Conservation (phyloP, 345 rosid genomes). For the Populus simonii region DNA sequence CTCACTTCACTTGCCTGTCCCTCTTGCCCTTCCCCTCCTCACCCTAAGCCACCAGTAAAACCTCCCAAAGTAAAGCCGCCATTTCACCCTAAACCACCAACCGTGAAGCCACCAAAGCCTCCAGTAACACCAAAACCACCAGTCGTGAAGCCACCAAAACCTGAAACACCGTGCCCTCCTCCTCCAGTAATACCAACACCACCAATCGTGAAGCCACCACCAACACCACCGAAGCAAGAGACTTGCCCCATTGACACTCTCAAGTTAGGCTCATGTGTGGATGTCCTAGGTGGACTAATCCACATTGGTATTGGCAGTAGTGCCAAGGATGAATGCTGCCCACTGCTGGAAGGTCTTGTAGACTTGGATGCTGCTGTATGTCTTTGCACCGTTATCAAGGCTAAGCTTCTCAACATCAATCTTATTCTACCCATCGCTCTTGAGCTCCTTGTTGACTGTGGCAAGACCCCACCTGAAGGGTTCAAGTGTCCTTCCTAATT, state of each 20-base stretch:
- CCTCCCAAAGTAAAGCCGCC: conserved; percentile 15
- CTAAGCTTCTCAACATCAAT: conserved; percentile 70
- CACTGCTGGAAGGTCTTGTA: conserved; percentile 62
- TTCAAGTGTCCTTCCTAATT: conserved; percentile 57
- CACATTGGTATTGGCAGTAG: conserved; percentile 71
- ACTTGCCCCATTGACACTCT: conserved; percentile 77
- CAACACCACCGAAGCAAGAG: conserved; percentile 27
- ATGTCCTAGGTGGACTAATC: conserved; percentile 73
- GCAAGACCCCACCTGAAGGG: conserved; percentile 66
- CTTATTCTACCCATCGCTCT: conserved; percentile 81
- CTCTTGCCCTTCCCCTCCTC: conserved; percentile 37
- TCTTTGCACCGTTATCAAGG: conserved; percentile 79
- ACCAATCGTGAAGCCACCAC: conserved; percentile 1
- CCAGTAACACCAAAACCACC: background rate
- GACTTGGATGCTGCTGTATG: conserved; percentile 89
- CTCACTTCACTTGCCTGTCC: conserved; percentile 42
- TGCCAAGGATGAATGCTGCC: conserved; percentile 78
- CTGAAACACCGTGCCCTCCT: conserved; percentile 2
- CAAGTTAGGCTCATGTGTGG: conserved; percentile 83
- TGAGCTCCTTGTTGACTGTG: conserved; percentile 74
- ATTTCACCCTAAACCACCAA: conserved; percentile 3
- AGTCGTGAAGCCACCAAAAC: conserved; percentile 4
- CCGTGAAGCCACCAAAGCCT: conserved; percentile 16
- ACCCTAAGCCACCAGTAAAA: conserved; percentile 40
- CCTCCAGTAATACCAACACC: conserved; percentile 29